Evolutionary conservation across 2,329 filamentous ascomycete genomes (phyloP).

Genomic region (Fusarium pininemorale): DNA sequence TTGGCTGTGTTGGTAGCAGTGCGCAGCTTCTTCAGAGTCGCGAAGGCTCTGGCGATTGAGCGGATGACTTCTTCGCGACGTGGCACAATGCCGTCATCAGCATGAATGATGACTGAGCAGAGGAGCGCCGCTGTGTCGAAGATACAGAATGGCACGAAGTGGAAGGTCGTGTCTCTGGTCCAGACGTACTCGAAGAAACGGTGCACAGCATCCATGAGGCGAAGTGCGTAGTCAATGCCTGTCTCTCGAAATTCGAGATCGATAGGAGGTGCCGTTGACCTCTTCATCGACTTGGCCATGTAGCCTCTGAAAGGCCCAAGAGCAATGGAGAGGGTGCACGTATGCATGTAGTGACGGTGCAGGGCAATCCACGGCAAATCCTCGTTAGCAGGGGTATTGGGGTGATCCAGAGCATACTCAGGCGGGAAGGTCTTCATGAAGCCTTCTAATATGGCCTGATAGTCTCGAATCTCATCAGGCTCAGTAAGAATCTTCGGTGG

Average conservation of each 20-base stretch:
- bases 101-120: slow-evolving; percentile 13
- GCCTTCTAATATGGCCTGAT: not conserved
- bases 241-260: slow-evolving; percentile 7
- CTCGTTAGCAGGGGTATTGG: not conserved
- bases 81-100: not conserved
- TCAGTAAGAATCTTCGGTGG: slow-evolving; percentile 1
- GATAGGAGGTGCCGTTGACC: not conserved
- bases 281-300: slow-evolving; percentile 16
- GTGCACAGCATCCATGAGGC: slow-evolving; percentile 3
- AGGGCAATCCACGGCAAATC: slow-evolving; percentile 14
- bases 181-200: slow-evolving; percentile 22
- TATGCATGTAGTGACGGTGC: slow-evolving; percentile 24
- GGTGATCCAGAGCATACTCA: slow-evolving; percentile 15
- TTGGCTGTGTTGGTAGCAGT: slow-evolving; percentile 19
- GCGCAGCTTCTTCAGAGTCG: slow-evolving; percentile 19
- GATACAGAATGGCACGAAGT: slow-evolving; percentile 18
- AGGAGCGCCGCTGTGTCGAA: slow-evolving; percentile 16
- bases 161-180: slow-evolving; percentile 22
- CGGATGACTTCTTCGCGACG: slow-evolving; percentile 1
- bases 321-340: slow-evolving; percentile 11
- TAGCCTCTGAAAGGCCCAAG: slow-evolving; percentile 10
- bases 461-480: slow-evolving; percentile 3
- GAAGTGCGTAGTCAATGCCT: slow-evolving; percentile 13
- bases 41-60: not conserved
- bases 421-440: slow-evolving; percentile 18